Evolutionary conservation across 768 basidiomycete species (phyloP).

Genomic region (Rhodotorula paludigena): DNA sequence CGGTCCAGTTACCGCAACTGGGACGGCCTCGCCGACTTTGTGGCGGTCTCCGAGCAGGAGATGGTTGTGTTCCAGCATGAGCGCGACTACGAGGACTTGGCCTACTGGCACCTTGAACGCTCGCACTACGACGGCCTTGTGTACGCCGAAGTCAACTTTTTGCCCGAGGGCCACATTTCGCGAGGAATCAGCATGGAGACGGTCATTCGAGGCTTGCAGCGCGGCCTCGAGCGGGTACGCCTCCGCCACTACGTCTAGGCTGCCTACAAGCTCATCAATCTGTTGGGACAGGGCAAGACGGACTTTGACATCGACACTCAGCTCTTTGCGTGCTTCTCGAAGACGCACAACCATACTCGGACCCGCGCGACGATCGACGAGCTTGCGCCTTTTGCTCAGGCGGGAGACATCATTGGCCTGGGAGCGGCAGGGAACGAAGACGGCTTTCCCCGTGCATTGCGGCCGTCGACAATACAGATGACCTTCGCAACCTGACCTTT

Average conservation of each 20-base stretch:
- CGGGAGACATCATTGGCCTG: constrained; percentile 33
- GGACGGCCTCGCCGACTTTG: constrained; percentile 39
- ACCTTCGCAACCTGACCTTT: neutral
- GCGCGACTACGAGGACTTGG: constrained; percentile 37
- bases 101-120: constrained; percentile 37
- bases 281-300: constrained; percentile 9
- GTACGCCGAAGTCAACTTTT: constrained; percentile 40
- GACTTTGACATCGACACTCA: constrained; percentile 37
- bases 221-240: constrained; percentile 32
- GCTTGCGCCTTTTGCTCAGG: constrained; percentile 27
- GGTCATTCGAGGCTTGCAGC: constrained; percentile 36
- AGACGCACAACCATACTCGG: constrained; percentile 27
- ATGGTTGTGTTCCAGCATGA: constrained; percentile 38
- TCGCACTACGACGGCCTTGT: constrained; percentile 24
- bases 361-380: constrained; percentile 18
- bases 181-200: constrained; percentile 29
- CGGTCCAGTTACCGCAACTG: constrained; percentile 39
- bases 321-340: constrained; percentile 39
- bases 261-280: too few relatives aligned
- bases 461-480: neutral
- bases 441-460: constrained; percentile 23
- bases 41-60: constrained; percentile 35
- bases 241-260: too few relatives aligned
- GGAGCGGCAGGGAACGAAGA: constrained; percentile 36
- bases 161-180: constrained; percentile 39